Evolutionary conservation across 192 early-diverging fungal genomes (phyloP).

Genomic region (Coemansia asiatica): DNA sequence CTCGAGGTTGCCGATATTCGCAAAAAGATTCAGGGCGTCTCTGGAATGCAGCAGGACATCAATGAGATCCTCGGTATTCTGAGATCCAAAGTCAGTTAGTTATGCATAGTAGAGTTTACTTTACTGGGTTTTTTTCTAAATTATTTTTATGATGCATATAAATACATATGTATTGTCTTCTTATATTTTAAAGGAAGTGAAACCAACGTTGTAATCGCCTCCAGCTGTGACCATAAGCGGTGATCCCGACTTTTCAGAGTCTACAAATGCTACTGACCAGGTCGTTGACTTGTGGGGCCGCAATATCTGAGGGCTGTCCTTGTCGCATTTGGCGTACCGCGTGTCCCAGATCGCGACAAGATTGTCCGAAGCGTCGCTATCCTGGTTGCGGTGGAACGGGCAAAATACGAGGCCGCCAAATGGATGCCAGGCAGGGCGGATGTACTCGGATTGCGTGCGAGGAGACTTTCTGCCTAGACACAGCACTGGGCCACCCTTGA

Average conservation of each 20-base stretch:
- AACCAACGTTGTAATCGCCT: constrained; percentile 34
- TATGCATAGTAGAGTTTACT: too few relatives aligned
- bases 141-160: constrained; percentile 1
- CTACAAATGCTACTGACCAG: constrained; percentile 32
- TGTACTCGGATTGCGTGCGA: constrained; percentile 30
- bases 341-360: constrained; percentile 37
- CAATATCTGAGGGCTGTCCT: constrained; percentile 17
- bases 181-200: constrained; percentile 24
- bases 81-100: neutral
- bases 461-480: constrained; percentile 10
- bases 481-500: constrained; percentile 13
- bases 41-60: constrained; percentile 27
- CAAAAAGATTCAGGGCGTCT: constrained; percentile 20
- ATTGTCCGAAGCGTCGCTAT: constrained; percentile 7
- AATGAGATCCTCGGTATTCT: constrained; percentile 20
- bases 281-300: constrained; percentile 16
- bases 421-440: constrained; percentile 42
- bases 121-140: neutral
- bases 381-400: constrained; percentile 14
- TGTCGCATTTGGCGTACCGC: constrained; percentile 22
- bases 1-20: constrained; percentile 21
- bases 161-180: too few relatives aligned
- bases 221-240: constrained; percentile 23
- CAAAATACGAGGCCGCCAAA: constrained; percentile 32
- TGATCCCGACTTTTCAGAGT: neutral